Base-by-base conservation (phyloP, 192 early-diverging fungal genomes). In the Mortierella antarctica region DNA sequence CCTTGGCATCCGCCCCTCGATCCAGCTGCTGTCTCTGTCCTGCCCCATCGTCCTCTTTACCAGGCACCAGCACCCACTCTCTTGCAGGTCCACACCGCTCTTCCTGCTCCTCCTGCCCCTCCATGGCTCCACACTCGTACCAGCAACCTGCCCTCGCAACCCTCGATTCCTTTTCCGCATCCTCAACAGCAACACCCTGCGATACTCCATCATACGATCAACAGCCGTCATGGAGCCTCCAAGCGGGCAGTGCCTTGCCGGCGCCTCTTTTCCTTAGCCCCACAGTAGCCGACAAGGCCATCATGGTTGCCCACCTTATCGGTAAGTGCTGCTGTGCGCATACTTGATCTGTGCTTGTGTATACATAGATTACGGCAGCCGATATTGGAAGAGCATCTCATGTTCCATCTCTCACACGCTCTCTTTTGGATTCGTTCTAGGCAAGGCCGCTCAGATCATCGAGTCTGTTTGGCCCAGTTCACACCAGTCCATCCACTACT, bases 381-480 rank as follows among this genome's bases (percentile, higher is more conserved):
- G 12, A 0, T 5, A 41, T 20, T 12, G 31, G 23, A 42, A 17
- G 17, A 17, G 9, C 57, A 59, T 31, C 13, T 4, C 9, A 17
- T n/a, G 23, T 14, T 41, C 46, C 44, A 12, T 41, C 42, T 21
- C 18, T 13, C 41, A 41, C 49, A 56, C 20, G 47, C 17, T 71
- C 83, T 57, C 86, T 92, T 65, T 90, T 93, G 58, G 90, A 91
- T 60, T 88, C 89, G 21, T 85, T 87, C 46, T 86, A 83, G 85
- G 75, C 67, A 12, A 84, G 76, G 48, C 68, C 83, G 13, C 49
- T 69, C 2, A 70, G 73, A 51, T 67, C 71, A 44, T 82, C 75
- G 31, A 31, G 31, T 31, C 31, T 31, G 31, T 31, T 31, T 31
- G 31, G 31, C 31, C 31, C 31, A 31, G 31, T 31, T 31, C 31